Evolutionary conservation across 78 protist genomes (phyloP).

Genomic region (Dictyostelium brefeldianum): DNA sequence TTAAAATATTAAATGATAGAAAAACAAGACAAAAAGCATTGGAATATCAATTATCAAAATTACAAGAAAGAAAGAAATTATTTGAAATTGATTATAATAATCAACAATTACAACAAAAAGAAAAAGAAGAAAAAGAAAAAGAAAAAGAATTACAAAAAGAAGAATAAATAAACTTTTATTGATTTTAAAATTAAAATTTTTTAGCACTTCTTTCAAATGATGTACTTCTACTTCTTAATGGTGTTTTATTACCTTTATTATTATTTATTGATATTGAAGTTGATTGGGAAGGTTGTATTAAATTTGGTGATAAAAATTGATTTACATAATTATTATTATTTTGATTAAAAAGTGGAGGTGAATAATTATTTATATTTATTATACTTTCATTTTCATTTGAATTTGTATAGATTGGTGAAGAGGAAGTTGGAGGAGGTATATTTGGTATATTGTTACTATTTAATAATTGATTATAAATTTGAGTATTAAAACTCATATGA

Average conservation of each 20-base stretch:
- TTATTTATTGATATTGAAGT: background rate
- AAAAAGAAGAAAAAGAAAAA: background rate
- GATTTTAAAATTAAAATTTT: background rate
- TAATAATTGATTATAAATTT: background rate
- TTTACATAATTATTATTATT: too few relatives aligned
- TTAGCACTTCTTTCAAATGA: constrained; percentile 42
- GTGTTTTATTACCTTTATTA: background rate
- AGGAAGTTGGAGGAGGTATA: background rate
- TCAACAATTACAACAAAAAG: background rate
- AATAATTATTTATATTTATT: background rate
- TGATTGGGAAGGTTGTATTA: background rate
- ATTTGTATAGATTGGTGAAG: background rate
- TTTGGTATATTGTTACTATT: background rate
- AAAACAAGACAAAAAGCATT: constrained; percentile 8
- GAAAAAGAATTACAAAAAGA: background rate
- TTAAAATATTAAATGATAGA: constrained; percentile 17
- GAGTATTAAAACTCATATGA: constrained; percentile 20
- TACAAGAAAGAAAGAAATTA: constrained; percentile 8
- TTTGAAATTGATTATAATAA: constrained; percentile 12
- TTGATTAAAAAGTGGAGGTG: background rate
- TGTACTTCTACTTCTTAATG: constrained; percentile 31
- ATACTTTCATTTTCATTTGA: background rate
- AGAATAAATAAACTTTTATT: background rate
- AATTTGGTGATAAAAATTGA: background rate
- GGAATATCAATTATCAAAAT: constrained; percentile 24